phyloP scores from a whole-genome alignment of 73 alveolate species.

The Durusdinium trenchii region DNA sequence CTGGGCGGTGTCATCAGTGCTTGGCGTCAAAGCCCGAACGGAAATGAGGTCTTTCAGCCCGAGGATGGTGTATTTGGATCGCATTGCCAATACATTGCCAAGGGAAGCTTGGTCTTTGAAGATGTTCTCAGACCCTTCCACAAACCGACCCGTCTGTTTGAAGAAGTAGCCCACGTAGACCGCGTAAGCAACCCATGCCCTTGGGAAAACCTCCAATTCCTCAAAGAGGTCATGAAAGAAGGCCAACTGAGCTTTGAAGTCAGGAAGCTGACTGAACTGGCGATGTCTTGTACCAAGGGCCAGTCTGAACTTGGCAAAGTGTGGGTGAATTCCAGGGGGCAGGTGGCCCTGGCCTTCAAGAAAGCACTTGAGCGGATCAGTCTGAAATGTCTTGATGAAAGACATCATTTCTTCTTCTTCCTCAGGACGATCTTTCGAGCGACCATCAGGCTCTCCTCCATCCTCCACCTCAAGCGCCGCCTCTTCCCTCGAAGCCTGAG shows the following conservation, averaged over 20 bases:
- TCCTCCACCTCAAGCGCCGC: neutral
- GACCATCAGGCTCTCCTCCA: neutral
- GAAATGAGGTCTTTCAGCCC: neutral
- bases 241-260: constrained; percentile 1
- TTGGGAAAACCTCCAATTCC: neutral
- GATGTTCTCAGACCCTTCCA: neutral
- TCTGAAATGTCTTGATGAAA: no score
- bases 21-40: neutral
- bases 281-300: neutral
- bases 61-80: constrained; percentile 8
- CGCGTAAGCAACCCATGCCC: neutral
- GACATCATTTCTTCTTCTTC: no score
- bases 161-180: neutral
- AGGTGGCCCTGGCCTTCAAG: neutral
- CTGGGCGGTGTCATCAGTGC: no score
- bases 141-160: neutral
- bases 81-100: neutral
- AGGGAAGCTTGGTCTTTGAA: neutral
- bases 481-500: neutral
- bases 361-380: no score
- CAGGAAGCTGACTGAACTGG: neutral
- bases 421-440: no score
- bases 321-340: neutral
- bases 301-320: neutral
- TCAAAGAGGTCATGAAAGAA: neutral